These are phyloP conservation scores for Xylaria sp. DNA, from an alignment of 2,329 filamentous ascomycete species.

Conservation along the genomic window DNA sequence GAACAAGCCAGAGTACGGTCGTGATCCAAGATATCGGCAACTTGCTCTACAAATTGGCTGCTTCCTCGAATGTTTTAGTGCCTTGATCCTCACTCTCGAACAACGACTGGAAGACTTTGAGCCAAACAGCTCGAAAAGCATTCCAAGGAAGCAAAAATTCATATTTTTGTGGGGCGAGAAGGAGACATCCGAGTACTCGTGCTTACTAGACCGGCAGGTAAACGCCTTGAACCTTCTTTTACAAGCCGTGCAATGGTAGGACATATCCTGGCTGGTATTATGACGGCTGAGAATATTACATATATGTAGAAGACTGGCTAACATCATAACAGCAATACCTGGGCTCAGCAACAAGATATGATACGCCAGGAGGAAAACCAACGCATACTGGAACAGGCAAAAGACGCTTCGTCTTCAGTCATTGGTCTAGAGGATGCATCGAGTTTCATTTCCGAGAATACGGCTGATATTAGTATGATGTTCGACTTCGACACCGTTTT, in stretches of 20 bases:
- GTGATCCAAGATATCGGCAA: slow-evolving; percentile 20
- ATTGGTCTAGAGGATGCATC: background rate
- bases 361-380: background rate
- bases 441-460: background rate
- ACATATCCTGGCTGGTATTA: background rate
- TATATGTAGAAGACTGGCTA: background rate
- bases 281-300: background rate
- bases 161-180: slow-evolving; percentile 34
- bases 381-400: no score
- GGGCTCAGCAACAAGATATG: background rate
- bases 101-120: slow-evolving; percentile 18
- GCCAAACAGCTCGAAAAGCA: background rate
- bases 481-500: background rate
- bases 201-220: slow-evolving; percentile 37
- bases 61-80: slow-evolving; percentile 22
- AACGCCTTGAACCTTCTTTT: slow-evolving; percentile 38
- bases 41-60: slow-evolving; percentile 21
- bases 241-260: slow-evolving; percentile 40
- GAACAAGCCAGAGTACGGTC: background rate
- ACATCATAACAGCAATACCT: background rate
- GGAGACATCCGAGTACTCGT: slow-evolving; percentile 29
- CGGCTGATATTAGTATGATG: background rate
- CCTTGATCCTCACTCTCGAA: slow-evolving; percentile 18
- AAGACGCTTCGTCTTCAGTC: background rate
- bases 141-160: slow-evolving; percentile 11